phyloP scores from a whole-genome alignment of 1,284 basidiomycete species.

The Vanrija sp. region DNA sequence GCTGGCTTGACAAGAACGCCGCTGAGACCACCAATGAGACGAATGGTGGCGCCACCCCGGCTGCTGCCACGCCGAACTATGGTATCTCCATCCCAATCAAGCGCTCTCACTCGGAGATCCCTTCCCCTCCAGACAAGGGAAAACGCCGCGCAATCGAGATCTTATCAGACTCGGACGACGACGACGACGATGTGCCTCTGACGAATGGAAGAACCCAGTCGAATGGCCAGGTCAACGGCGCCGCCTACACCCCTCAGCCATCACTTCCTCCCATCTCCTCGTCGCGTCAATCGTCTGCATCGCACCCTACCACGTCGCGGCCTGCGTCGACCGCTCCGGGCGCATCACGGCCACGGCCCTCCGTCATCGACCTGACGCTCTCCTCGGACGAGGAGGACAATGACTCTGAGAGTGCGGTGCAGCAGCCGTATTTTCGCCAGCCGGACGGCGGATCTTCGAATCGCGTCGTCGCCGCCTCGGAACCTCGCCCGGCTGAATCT shows the following conservation, averaged over 20 bases:
- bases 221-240: constrained; percentile 4
- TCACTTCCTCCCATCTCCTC: not conserved
- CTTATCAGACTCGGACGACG: constrained; percentile 70
- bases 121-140: constrained; percentile 1
- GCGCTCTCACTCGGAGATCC: constrained; percentile 2
- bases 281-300: constrained; percentile 3
- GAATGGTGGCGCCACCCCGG: too few relatives aligned
- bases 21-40: not conserved
- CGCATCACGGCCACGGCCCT: constrained; percentile 5
- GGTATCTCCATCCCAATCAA: constrained; percentile 2
- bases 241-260: not conserved
- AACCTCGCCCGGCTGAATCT: constrained; percentile 7
- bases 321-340: constrained; percentile 6
- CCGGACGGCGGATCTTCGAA: constrained; percentile 30
- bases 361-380: constrained; percentile 71
- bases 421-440: constrained; percentile 30
- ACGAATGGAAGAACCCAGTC: not conserved
- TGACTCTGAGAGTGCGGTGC: constrained; percentile 9
- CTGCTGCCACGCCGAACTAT: not conserved
- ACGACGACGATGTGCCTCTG: constrained; percentile 56
- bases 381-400: constrained; percentile 57
- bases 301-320: not conserved
- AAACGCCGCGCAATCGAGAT: constrained; percentile 58
- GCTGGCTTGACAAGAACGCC: constrained; percentile 56
- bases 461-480: constrained; percentile 29